Base-by-base conservation (phyloP, 2,329 filamentous ascomycete species). In the Neoscytalidium dimidiatum region DNA sequence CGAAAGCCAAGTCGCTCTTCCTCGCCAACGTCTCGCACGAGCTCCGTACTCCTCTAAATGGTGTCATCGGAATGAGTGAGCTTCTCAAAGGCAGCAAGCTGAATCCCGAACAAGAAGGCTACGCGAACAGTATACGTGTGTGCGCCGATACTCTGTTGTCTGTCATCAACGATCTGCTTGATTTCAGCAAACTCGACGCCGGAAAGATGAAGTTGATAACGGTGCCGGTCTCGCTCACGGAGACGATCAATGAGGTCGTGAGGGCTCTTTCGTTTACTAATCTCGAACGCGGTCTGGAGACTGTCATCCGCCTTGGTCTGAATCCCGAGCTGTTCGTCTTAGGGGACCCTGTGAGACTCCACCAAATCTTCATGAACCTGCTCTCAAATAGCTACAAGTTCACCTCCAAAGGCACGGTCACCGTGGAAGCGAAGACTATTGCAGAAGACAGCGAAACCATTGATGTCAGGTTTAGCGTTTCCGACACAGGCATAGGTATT, bases 321-420 rank as follows among this genome's bases (percentile, higher is more conserved):
- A 83, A 87, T 57, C 79, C 83, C 2, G 80, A 86, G 53, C 77
- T 87, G 64, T 76, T 82, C 6, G 81, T 84, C 9, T 79, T 83
- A 75, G 82, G 82, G 9, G 82, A 84, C 67, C 81, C 82, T 2
- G 80, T 84, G 2, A 76, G 82, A n/a, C 70, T 84, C 4, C 82
- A 84, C 67, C 82, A 84, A 66, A 82, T 83, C 41, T 69, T 84
- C 33, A 91, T 92, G 69, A 97, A 97, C 72, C 84, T 97, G 28
- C 90, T 97, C 48, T 91, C 91, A 68, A 97, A 97, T 80, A 94
- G 91, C 73, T 90, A 97, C 77, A 97, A 97, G 74, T 97, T 97
- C 74, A 97, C 94, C 0, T 91, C 94, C 65, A 86, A 90, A 65
- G 94, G 94, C 0, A 91, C 90, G 0, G 91, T 97, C 66, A 96